Conservation (phyloP, 345 rosid species). For the rapeseed (Brassica napus) region Da-Ae NC_063439.1:12138001-12138500, state of each 20-base stretch:
- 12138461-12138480: conserved; percentile 60
- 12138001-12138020: conserved; percentile 55
- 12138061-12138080: neutral
- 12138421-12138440: conserved; percentile 56
- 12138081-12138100: conserved; percentile 60
- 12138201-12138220: conserved; percentile 49
- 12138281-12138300: neutral
- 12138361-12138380: conserved; percentile 57
- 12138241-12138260: neutral
- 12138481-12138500: conserved; percentile 53
- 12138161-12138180: conserved; percentile 53
- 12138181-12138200: conserved; percentile 51
- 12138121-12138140: conserved; percentile 57
- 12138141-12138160: conserved; percentile 66
- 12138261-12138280: neutral
- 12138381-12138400: conserved; percentile 60
- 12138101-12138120: conserved; percentile 69
- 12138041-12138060: neutral
- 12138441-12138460: conserved; percentile 62
- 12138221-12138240: conserved; percentile 60
- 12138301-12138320: conserved; percentile 65
- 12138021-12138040: conserved; percentile 5
- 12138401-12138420: conserved; percentile 34
- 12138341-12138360: conserved; percentile 61
- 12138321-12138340: conserved; percentile 52